Percentiles rank a stretch among this genome's conserved stretches.
phyloP scores from a whole-genome alignment of 192 early-diverging fungal genomes.

The Kickxella alabastrina region DNA sequence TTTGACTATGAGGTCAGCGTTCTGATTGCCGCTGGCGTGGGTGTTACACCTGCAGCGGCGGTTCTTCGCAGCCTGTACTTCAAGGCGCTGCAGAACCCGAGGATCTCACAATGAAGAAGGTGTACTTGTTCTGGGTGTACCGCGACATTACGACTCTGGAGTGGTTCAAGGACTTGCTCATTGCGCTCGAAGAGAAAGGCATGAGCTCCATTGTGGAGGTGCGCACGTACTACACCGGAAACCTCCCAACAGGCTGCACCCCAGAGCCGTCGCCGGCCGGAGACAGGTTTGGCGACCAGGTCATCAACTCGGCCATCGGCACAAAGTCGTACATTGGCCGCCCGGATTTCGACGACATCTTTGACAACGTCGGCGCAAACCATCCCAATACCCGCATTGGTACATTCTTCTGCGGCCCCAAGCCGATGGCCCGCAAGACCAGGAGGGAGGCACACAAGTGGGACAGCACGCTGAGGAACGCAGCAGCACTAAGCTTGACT shows the following conservation, averaged over 20 bases:
- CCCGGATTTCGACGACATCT: constrained; percentile 71
- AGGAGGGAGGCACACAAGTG: constrained; percentile 46
- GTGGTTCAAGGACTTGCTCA: constrained; percentile 78
- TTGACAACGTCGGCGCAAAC: constrained; percentile 52
- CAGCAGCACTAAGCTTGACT: constrained; percentile 18
- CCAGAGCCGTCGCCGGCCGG: constrained; percentile 40
- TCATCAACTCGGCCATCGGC: constrained; percentile 63
- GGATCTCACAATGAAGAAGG: constrained; percentile 55
- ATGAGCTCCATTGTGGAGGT: constrained; percentile 62
- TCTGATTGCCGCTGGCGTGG: constrained; percentile 76
- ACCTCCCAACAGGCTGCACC: constrained; percentile 46
- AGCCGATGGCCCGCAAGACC: constrained; percentile 58
- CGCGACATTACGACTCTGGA: constrained; percentile 69
- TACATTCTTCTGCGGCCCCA: constrained; percentile 82
- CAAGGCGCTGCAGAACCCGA: constrained; percentile 57
- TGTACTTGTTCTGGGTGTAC: constrained; percentile 77
- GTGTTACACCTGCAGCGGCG: constrained; percentile 73
- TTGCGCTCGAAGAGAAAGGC: constrained; percentile 61
- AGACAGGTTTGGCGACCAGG: constrained; percentile 52
- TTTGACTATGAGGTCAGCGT: constrained; percentile 70
- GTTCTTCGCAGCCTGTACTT: constrained; percentile 74
- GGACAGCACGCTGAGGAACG: constrained; percentile 20
- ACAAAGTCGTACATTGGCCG: constrained; percentile 70
- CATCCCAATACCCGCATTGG: constrained; percentile 71
- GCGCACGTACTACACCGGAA: constrained; percentile 68